phyloP scores from a whole-genome alignment of 257 asterid genomes.

The Petunia secreta region DNA sequence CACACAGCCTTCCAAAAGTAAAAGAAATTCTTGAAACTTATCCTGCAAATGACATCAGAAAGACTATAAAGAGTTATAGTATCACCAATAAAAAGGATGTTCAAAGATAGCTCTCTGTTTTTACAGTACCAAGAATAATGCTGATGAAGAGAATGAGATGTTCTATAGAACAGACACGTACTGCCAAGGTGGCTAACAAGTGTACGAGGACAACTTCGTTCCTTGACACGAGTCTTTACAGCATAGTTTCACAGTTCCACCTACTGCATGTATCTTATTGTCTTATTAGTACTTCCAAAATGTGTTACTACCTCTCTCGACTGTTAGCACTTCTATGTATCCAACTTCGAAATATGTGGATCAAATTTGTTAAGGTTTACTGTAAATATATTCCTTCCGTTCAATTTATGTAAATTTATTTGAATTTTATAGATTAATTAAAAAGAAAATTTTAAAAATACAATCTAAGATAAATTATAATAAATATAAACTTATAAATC shows the following conservation, averaged over 20 bases:
- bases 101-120: not conserved
- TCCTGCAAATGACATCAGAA: not conserved
- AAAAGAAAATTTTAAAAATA: too few relatives aligned
- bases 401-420: too few relatives aligned
- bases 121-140: not conserved
- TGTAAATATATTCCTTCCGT: too few relatives aligned
- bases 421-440: too few relatives aligned
- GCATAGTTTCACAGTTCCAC: not conserved
- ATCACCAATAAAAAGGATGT: not conserved
- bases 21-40: not conserved
- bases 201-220: conserved; percentile 13
- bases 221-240: conserved; percentile 26
- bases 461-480: too few relatives aligned
- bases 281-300: not conserved
- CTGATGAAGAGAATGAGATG: not conserved
- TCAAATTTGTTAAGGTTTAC: too few relatives aligned
- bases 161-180: too few relatives aligned
- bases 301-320: not conserved
- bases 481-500: too few relatives aligned
- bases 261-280: not conserved
- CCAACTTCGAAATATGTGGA: too few relatives aligned
- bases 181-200: not conserved
- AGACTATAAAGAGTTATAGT: not conserved
- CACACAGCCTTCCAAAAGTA: not conserved
- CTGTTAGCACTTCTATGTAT: too few relatives aligned